Conservation (phyloP, 345 rosid species). For the Atalantia buxifolia region DNA sequence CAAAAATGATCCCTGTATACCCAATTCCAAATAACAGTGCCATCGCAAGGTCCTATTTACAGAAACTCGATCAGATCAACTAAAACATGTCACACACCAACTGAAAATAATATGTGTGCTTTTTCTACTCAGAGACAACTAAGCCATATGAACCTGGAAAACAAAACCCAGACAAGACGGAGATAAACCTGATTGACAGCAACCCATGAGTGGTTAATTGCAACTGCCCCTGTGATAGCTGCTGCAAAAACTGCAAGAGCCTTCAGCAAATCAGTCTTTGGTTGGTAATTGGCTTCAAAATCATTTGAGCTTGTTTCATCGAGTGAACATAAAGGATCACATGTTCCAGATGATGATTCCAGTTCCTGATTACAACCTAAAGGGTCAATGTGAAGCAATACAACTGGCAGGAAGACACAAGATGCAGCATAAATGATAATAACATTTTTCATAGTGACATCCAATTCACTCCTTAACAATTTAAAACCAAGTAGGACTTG, state of each 20-base stretch:
- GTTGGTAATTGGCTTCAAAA: constrained; percentile 64
- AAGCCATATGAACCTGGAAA: not conserved
- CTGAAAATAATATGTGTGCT: not conserved
- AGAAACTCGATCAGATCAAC: constrained; percentile 21
- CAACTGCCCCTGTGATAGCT: constrained; percentile 75
- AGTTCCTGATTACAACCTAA: constrained; percentile 51
- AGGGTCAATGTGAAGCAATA: constrained; percentile 7
- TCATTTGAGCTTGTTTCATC: constrained; percentile 81
- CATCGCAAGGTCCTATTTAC: constrained; percentile 91
- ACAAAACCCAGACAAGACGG: not conserved
- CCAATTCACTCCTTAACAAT: not conserved
- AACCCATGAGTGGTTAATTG: constrained; percentile 93
- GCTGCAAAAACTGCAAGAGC: constrained; percentile 77
- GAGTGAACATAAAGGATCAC: constrained; percentile 89
- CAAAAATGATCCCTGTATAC: constrained; percentile 86
- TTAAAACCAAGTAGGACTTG: not conserved
- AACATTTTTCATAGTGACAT: not conserved
- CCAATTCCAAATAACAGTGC: constrained; percentile 82
- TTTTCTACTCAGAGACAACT: not conserved
- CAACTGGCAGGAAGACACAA: not conserved
- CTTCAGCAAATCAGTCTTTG: constrained; percentile 79
- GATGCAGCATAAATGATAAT: not conserved
- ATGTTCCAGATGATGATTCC: constrained; percentile 47
- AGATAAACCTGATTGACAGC: constrained; percentile 83
- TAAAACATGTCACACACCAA: constrained; percentile 1